Conservation (phyloP, 345 rosid genomes). For the Dovyalis caffra region DNA sequence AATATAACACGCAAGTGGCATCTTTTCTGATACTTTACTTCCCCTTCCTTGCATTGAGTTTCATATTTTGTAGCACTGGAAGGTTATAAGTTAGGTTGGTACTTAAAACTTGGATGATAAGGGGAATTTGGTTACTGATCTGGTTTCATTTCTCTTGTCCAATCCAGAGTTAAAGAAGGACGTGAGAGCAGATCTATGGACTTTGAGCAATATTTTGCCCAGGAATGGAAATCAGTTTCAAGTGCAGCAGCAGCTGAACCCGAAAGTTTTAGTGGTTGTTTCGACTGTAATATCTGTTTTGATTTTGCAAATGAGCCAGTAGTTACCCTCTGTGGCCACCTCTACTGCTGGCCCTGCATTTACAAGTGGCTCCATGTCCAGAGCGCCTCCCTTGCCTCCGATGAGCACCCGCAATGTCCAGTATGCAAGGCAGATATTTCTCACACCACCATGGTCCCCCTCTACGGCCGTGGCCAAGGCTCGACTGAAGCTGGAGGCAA, state of each 20-base stretch:
- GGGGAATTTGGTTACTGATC: not conserved
- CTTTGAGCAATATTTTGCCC: conserved; percentile 40
- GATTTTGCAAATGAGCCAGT: conserved; percentile 82
- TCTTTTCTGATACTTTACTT: not conserved
- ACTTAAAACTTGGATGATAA: not conserved
- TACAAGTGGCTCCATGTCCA: conserved; percentile 85
- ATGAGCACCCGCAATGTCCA: conserved; percentile 75
- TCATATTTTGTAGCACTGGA: not conserved
- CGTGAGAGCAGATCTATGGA: conserved; percentile 37
- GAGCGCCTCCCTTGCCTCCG: conserved; percentile 52
- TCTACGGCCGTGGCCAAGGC: conserved; percentile 73
- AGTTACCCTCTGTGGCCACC: conserved; percentile 92
- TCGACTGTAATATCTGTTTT: conserved; percentile 88
- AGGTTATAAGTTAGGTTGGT: not conserved
- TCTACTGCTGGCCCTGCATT: conserved; percentile 98
- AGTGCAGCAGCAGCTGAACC: conserved; percentile 20
- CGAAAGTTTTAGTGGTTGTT: conserved; percentile 51
- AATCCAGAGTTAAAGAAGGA: conserved; percentile 17
- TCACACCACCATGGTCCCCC: conserved; percentile 78
- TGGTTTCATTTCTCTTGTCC: not conserved
- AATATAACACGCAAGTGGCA: not conserved
- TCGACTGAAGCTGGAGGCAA: conserved; percentile 32
- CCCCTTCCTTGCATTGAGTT: not conserved
- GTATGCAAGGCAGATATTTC: conserved; percentile 88
- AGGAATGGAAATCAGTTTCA: conserved; percentile 42